Evolutionary conservation across 371 early-diverging fungal genomes (phyloP).

Genomic region (Mucor plumbeus): DNA sequence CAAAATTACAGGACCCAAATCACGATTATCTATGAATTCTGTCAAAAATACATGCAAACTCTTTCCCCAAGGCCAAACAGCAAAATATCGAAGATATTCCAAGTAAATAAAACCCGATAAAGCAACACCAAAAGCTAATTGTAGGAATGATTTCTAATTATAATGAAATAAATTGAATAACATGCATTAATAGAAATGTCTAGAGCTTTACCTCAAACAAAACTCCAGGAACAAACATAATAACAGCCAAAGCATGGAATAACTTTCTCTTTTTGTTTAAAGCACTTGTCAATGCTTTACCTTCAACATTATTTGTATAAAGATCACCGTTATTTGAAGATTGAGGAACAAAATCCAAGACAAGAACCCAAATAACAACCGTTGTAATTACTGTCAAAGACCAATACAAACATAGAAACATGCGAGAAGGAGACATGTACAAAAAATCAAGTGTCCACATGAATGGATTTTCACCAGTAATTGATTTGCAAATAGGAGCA

Average conservation of each 20-base stretch:
- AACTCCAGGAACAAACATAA: conserved; percentile 88
- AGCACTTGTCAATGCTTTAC: conserved; percentile 51
- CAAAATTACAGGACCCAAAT: conserved; percentile 81
- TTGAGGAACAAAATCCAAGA: conserved; percentile 48
- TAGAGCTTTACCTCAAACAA: conserved; percentile 64
- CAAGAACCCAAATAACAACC: conserved; percentile 60
- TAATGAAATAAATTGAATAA: no score
- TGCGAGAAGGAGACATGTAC: conserved; percentile 45
- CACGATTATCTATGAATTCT: conserved; percentile 83
- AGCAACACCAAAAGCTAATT: conserved; percentile 84
- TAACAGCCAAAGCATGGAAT: conserved; percentile 83
- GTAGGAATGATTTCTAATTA: conserved; percentile 69
- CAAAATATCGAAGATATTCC: conserved; percentile 83
- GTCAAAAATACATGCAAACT: conserved; percentile 73
- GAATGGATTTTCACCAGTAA: conserved; percentile 62
- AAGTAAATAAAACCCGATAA: conserved; percentile 71
- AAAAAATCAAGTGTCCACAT: conserved; percentile 65
- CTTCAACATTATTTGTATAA: conserved; percentile 19
- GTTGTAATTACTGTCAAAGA: conserved; percentile 55
- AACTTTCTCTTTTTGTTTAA: conserved; percentile 81
- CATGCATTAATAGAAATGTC: no score
- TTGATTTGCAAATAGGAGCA: conserved; percentile 49
- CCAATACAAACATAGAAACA: conserved; percentile 68
- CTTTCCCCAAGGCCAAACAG: conserved; percentile 73
- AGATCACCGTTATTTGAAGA: conserved; percentile 12